Base-by-base conservation (phyloP, 176 grass and related monocot species). In the Oryza coarctata region DNA sequence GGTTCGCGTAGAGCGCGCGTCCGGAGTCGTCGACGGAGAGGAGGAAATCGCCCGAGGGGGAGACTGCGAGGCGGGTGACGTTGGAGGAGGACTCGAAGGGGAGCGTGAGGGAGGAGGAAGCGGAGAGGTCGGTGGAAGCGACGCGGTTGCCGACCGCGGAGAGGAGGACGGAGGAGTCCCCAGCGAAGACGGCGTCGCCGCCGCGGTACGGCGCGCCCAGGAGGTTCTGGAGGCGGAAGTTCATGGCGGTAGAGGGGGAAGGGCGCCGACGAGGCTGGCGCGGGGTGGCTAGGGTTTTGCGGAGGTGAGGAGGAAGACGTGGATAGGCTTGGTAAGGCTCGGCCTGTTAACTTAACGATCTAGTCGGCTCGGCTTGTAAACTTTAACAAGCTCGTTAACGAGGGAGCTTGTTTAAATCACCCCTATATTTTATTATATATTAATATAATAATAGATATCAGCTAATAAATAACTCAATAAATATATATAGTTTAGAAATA, bases 141-240 rank as follows among this genome's bases (percentile, higher is more conserved):
- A 99, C 86, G 58, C 96, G 93, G 77, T 99, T 99, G 0, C 93
- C 93, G 28, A 91, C 87, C 2, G 93, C 82, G 13, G 93, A 92
- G n/a, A 93, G 89, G 40, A 99, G 96, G 25, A 90, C 40, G 12
- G 73, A 9, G 34, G 93, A 89, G 74, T 99, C 85, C 0, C 87
- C 90, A 0, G 91, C 85, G 45, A 99, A 89, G 6, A 91, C 89
- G 30, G 79, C 93, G 80, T 99, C 94, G 67, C 96, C 96, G 55
- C 96, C 96, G 73, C 93, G 96, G 83, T 95, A 99, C 11, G 96
- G 91, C n/a, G 87, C 93, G 12, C 96, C 96, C 2, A 99, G 86
- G 12, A 99, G 91, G 80, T 99, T 95, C 69, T 95, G 96, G 89
- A 99, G 95, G 60, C 93, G 93, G 65, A 91, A 95, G 13, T 99